Evolutionary conservation across 2,329 filamentous ascomycete species (phyloP).

Genomic region (Geosmithia flava): DNA sequence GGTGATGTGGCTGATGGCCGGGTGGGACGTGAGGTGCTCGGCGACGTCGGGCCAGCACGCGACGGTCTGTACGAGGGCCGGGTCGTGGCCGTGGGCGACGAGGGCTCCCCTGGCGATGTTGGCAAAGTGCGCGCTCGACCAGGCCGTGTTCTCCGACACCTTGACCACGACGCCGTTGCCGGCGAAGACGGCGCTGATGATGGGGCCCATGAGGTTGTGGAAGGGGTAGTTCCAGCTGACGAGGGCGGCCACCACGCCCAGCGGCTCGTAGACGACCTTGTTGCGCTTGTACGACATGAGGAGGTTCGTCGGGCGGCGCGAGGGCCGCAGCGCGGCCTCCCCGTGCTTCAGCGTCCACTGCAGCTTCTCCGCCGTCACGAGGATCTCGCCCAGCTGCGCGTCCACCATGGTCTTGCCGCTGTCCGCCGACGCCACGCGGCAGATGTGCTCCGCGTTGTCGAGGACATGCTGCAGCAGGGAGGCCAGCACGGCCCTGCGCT

Average conservation of each 20-base stretch:
- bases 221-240: conserved; percentile 98
- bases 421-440: conserved; percentile 75
- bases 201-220: conserved; percentile 85
- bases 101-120: conserved; percentile 70
- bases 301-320: conserved; percentile 70
- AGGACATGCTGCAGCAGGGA: conserved; percentile 75
- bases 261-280: conserved; percentile 77
- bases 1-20: conserved; percentile 74
- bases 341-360: conserved; percentile 90
- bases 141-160: conserved; percentile 88
- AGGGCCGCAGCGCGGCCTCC: conserved; percentile 63
- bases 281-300: conserved; percentile 96
- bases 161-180: conserved; percentile 92
- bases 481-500: conserved; percentile 67
- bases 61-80: conserved; percentile 70
- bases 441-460: conserved; percentile 81
- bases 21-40: conserved; percentile 71
- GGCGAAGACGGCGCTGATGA: conserved; percentile 82
- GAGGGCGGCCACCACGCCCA: conserved; percentile 84
- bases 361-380: conserved; percentile 88
- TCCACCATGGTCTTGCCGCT: conserved; percentile 96
- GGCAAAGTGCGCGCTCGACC: conserved; percentile 77
- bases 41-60: conserved; percentile 83
- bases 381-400: conserved; percentile 83
- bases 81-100: conserved; percentile 68